Evolutionary conservation across 2,329 filamentous ascomycete species (phyloP).

Genomic region (Amylocarpus encephaloides): DNA sequence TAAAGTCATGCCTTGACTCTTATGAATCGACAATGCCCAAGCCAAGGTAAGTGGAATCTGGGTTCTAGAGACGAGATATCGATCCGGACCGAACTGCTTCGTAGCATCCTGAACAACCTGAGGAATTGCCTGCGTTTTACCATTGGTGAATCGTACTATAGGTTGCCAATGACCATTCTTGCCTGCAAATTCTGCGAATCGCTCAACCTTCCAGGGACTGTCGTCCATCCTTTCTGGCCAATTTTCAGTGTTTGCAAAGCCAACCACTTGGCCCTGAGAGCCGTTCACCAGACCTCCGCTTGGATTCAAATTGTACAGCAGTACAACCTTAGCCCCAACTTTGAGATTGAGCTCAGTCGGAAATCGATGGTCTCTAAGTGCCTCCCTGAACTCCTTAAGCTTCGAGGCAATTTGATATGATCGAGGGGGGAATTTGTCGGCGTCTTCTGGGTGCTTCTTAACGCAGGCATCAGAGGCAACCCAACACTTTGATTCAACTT

Average conservation of each 20-base stretch:
- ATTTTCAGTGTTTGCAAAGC: constrained; percentile 13
- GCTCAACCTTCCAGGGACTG: neutral
- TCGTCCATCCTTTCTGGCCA: neutral
- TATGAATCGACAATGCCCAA: constrained; percentile 95
- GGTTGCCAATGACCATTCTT: constrained; percentile 3
- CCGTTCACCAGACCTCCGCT: constrained; percentile 25
- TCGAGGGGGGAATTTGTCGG: constrained; percentile 2
- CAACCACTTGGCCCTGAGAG: constrained; percentile 24
- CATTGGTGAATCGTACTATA: constrained; percentile 22
- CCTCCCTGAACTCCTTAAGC: constrained; percentile 8
- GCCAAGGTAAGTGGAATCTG: constrained; percentile 77
- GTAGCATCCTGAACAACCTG: constrained; percentile 9
- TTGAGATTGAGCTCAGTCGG: constrained; percentile 17
- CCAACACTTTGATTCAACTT: constrained; percentile 12
- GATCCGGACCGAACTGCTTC: constrained; percentile 7
- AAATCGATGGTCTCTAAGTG: constrained; percentile 19
- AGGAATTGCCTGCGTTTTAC: constrained; percentile 7
- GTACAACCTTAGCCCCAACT: constrained; percentile 25
- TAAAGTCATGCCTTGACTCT: constrained; percentile 82
- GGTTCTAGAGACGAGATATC: constrained; percentile 22
- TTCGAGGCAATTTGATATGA: constrained; percentile 5
- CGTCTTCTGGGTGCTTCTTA: neutral
- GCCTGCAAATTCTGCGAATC: neutral
- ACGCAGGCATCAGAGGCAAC: constrained; percentile 11
- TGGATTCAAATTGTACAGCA: constrained; percentile 19